phyloP scores from a whole-genome alignment of 2,329 filamentous ascomycete genomes.

The Talaromyces sp. region DNA sequence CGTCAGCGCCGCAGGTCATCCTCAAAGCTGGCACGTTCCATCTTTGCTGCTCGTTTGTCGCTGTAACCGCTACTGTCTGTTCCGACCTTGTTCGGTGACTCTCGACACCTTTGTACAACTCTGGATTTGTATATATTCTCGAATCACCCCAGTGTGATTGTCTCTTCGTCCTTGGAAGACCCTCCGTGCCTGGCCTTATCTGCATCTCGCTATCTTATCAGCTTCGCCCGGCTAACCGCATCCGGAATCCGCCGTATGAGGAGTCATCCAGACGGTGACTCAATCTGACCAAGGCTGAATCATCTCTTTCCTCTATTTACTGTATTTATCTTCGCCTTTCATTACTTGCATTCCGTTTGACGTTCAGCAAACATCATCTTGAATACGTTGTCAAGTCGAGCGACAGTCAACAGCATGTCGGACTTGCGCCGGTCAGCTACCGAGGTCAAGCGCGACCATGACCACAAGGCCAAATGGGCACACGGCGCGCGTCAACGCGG shows the following conservation, averaged over 20 bases:
- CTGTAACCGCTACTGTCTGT: background rate
- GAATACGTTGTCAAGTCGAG: background rate
- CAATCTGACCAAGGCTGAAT: constrained; percentile 2
- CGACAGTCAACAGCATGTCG: constrained; percentile 8
- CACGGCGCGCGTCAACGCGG: constrained; percentile 28
- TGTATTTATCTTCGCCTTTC: background rate
- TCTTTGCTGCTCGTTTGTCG: background rate
- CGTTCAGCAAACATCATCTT: background rate
- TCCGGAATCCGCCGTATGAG: constrained; percentile 1
- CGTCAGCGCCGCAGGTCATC: constrained; percentile 6
- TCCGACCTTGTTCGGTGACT: background rate
- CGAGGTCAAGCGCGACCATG: constrained; percentile 43
- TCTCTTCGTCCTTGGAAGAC: background rate
- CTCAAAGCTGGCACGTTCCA: background rate
- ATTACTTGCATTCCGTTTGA: background rate
- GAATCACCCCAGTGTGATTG: background rate
- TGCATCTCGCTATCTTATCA: constrained; percentile 5
- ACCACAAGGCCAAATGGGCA: constrained; percentile 42
- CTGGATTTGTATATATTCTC: background rate
- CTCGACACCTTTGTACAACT: background rate
- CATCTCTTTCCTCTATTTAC: background rate
- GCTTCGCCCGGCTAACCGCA: background rate
- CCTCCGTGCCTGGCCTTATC: background rate
- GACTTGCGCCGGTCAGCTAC: constrained; percentile 56
- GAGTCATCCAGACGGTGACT: constrained; percentile 6